Percentiles rank a stretch among this genome's conserved stretches.
Evolutionary conservation across 495 filamentous ascomycete species (phyloP).

Genomic region (Neurospora africana): DNA sequence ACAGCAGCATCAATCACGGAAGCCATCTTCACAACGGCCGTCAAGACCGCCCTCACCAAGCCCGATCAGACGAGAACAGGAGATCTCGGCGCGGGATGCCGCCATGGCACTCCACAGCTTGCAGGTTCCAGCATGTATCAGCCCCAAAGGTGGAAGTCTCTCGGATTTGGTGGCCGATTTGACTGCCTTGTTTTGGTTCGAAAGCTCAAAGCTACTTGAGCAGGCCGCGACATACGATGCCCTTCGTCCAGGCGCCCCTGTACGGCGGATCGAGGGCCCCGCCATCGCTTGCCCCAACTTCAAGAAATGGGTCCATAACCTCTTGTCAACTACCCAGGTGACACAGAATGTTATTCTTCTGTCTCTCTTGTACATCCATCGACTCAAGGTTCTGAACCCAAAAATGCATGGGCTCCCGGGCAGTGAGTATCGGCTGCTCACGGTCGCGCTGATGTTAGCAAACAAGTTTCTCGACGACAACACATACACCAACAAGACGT

Average conservation of each 20-base stretch:
- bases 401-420: conserved; percentile 80
- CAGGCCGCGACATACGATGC: conserved; percentile 56
- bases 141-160: conserved; percentile 58
- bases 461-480: conserved; percentile 99
- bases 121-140: conserved; percentile 64
- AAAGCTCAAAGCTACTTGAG: conserved; percentile 66
- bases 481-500: conserved; percentile 99
- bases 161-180: conserved; percentile 84
- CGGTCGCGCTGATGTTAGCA: conserved; percentile 93
- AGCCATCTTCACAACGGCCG: conserved; percentile 16
- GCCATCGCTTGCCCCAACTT: conserved; percentile 72
- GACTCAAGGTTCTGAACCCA: conserved; percentile 82
- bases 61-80: conserved; percentile 16
- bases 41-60: conserved; percentile 24
- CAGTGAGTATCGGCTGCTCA: conserved; percentile 91
- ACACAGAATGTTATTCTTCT: conserved; percentile 92
- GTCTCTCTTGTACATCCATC: conserved; percentile 85
- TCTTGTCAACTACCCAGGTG: conserved; percentile 90
- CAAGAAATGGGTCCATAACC: conserved; percentile 84
- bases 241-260: conserved; percentile 26
- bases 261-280: conserved; percentile 51
- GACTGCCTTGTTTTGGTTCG: conserved; percentile 98
- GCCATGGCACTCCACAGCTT: conserved; percentile 51
- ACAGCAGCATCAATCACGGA: conserved; percentile 13
- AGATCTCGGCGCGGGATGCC: conserved; percentile 22